These are phyloP conservation scores for Psilocybe sp. DNA, from an alignment of 768 basidiomycete species.

Conservation along the genomic window DNA sequence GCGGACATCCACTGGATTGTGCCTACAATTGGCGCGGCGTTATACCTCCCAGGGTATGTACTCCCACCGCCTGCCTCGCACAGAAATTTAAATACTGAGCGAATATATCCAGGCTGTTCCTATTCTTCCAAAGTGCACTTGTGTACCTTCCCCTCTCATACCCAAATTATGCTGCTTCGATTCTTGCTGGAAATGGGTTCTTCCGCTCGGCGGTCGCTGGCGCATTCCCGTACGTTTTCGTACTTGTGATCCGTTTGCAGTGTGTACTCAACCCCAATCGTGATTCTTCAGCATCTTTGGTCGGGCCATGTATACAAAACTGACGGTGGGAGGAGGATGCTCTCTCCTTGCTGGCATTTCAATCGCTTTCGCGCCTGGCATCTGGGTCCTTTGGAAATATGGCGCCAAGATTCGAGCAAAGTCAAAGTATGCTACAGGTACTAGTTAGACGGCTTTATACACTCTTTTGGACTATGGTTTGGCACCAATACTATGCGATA, in stretches of 20 bases:
- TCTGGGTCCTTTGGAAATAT: slow-evolving; percentile 1
- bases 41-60: slow-evolving; percentile 1
- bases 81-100: no score
- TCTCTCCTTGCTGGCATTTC: slow-evolving; percentile 2
- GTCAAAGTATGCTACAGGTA: not conserved
- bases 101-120: not conserved
- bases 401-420: not conserved
- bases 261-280: no score
- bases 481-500: no score
- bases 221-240: slow-evolving; percentile 1
- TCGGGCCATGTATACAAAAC: not conserved
- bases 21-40: slow-evolving; percentile 3
- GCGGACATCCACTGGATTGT: slow-evolving; percentile 2
- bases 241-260: not conserved
- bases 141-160: slow-evolving; percentile 3
- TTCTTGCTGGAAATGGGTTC: slow-evolving; percentile 2
- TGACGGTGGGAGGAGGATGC: slow-evolving; percentile 1
- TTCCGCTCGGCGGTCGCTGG: not conserved
- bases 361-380: not conserved
- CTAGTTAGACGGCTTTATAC: no score
- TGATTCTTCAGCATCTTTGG: not conserved
- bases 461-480: no score
- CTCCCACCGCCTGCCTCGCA: no score
- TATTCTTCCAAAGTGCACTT: slow-evolving; percentile 1
- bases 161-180: slow-evolving; percentile 1